A percentile compares a stretch with the other conserved stretches of the same genome.
Evolutionary conservation across 2,329 filamentous ascomycete genomes (phyloP).

Genomic region (Penicillium aurantiogriseum): DNA sequence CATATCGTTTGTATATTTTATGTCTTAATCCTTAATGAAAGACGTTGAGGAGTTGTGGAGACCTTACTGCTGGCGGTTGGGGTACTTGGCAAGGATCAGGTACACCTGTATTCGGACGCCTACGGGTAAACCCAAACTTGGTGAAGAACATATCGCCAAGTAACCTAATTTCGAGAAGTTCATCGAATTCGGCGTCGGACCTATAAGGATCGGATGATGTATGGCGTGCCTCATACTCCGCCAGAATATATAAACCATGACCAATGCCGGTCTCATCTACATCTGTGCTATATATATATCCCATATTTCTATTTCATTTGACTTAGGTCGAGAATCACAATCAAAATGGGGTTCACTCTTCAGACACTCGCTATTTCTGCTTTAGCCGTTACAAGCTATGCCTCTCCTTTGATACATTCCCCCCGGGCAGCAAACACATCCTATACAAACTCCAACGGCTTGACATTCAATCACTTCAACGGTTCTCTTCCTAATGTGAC

Average conservation of each 20-base stretch:
- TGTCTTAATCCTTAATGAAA: neutral
- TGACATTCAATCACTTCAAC: constrained; percentile 30
- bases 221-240: neutral
- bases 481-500: constrained; percentile 27
- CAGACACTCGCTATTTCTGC: constrained; percentile 18
- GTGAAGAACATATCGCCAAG: constrained; percentile 2
- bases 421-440: constrained; percentile 21
- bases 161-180: neutral
- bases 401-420: constrained; percentile 21
- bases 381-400: constrained; percentile 19
- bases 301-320: neutral
- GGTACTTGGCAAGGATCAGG: neutral
- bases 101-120: neutral
- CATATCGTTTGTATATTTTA: neutral
- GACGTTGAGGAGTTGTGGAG: neutral
- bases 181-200: constrained; percentile 1
- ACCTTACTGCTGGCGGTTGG: neutral
- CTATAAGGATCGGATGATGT: neutral
- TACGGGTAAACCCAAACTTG: neutral
- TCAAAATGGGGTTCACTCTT: constrained; percentile 18
- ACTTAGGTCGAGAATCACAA: neutral
- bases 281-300: neutral
- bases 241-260: neutral
- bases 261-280: neutral
- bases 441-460: constrained; percentile 27